Evolutionary conservation across 345 rosid genomes (phyloP).

Genomic region (Turritis glabra): DNA sequence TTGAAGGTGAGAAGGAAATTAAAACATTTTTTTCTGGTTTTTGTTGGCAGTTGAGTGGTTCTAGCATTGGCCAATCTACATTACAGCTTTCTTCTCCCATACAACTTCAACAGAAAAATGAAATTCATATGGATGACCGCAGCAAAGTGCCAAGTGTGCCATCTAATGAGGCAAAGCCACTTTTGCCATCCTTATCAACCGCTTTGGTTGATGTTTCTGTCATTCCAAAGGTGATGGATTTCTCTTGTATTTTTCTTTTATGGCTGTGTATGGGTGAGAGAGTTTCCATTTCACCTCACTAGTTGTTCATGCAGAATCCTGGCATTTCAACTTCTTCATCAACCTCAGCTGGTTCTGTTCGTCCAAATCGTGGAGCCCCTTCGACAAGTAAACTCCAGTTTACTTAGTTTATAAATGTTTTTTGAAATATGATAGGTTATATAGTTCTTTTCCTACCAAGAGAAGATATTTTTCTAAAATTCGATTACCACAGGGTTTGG

Average conservation of each 20-base stretch:
- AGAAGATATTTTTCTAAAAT: slow-evolving; percentile 6
- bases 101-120: slow-evolving; percentile 61
- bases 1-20: not conserved
- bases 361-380: slow-evolving; percentile 62
- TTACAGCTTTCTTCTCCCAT: slow-evolving; percentile 54
- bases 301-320: slow-evolving; percentile 43
- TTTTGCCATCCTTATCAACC: slow-evolving; percentile 47
- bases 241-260: slow-evolving; percentile 1
- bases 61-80: slow-evolving; percentile 44
- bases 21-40: slow-evolving; percentile 5
- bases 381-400: slow-evolving; percentile 67
- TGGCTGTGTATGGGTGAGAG: slow-evolving; percentile 1
- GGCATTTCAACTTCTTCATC: slow-evolving; percentile 50
- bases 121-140: slow-evolving; percentile 62
- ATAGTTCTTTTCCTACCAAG: not conserved
- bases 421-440: not conserved
- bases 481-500: slow-evolving; percentile 71
- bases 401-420: slow-evolving; percentile 12
- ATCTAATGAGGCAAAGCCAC: slow-evolving; percentile 41
- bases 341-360: slow-evolving; percentile 61
- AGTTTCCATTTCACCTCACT: not conserved
- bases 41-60: slow-evolving; percentile 52
- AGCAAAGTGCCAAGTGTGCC: slow-evolving; percentile 40
- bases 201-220: slow-evolving; percentile 52
- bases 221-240: slow-evolving; percentile 54